phyloP scores from a whole-genome alignment of 495 filamentous ascomycete genomes.

The Extremus antarcticus region DNA sequence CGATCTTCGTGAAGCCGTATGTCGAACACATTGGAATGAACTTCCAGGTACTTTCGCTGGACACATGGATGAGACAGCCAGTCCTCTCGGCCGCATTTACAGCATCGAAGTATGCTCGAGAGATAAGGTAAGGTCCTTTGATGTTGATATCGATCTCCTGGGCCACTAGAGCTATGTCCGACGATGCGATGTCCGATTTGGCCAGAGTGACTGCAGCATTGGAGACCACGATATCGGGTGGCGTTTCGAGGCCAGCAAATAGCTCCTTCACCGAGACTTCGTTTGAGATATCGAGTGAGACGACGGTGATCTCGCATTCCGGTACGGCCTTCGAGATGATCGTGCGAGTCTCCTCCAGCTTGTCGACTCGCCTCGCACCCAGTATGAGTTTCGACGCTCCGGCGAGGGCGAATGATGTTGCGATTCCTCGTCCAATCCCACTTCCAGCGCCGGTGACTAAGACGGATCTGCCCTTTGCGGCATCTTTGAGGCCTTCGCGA shows the following conservation, averaged over 20 bases:
- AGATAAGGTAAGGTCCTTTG: constrained; percentile 3
- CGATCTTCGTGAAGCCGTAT: constrained; percentile 1
- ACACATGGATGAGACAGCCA: constrained; percentile 1
- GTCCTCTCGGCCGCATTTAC: not conserved
- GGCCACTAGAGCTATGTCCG: constrained; percentile 5
- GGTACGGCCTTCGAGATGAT: not conserved
- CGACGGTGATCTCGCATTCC: constrained; percentile 2
- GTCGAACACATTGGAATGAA: not conserved
- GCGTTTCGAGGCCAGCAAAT: not conserved
- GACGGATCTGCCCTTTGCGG: constrained; percentile 1
- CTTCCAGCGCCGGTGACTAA: constrained; percentile 6
- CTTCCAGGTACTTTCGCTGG: constrained; percentile 2
- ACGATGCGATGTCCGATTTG: not conserved
- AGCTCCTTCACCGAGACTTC: constrained; percentile 1
- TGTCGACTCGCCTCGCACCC: not conserved
- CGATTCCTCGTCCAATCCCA: constrained; percentile 3
- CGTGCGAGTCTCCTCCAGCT: constrained; percentile 2
- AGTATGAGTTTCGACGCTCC: constrained; percentile 1
- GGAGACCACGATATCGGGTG: constrained; percentile 5
- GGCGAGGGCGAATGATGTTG: not conserved
- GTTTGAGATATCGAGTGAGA: constrained; percentile 1
- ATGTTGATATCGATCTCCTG: not conserved
- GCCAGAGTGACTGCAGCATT: not conserved
- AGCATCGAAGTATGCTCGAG: constrained; percentile 1
- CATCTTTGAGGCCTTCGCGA: constrained; percentile 1